Base-by-base conservation (phyloP, 2,329 filamentous ascomycete species). In the Aspergillus latus region DNA sequence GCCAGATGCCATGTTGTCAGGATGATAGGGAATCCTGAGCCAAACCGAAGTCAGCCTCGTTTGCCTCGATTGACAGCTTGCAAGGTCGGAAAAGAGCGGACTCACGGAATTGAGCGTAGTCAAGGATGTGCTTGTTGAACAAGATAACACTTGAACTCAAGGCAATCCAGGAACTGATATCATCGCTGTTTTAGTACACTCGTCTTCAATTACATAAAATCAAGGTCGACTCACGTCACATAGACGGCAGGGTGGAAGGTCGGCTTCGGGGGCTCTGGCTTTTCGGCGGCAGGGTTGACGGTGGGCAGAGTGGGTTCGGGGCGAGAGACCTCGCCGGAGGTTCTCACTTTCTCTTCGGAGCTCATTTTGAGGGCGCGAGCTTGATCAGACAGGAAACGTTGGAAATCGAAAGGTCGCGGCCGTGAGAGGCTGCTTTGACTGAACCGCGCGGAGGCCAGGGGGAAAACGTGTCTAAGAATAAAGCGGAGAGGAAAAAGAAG, bases 101-200 rank as follows among this genome's bases (percentile, higher is more conserved):
- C 87, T 81, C 82, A 90, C 88, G 84, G 81, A 97, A 97, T 62
- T 90, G 83, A 61, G 88, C 83, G 40, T 88, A 92, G 69, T 93
- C 87, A 61, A 97, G 84, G 69, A 99, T 91, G 86, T 90, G 96
- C 85, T 99, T 99, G 87, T 99, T 97, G 88, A 97, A 97, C 60
- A 99, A 82, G 74, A 99, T 99, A 72, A 97, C 92, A 68, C 88
- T 90, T 43, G 92, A 96, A 70, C 90, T 96, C 74, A 97, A 82
- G 58, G 87, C 80, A 72, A 99, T 97, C 94, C 94, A 99, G 66
- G 87, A 82, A 68, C 92, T 96, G 74, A 28, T 11, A 16, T 36
- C 96, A 74, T 36, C 13, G 21, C 28, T 13, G 39, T 32, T 43
- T 70, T 54, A 69, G 64, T 56, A 50, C 34, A 34, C 15, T 26